Evolutionary conservation across 1,139 yeast species (phyloP).

Genomic region (Scheffersomyces lignicola): DNA sequence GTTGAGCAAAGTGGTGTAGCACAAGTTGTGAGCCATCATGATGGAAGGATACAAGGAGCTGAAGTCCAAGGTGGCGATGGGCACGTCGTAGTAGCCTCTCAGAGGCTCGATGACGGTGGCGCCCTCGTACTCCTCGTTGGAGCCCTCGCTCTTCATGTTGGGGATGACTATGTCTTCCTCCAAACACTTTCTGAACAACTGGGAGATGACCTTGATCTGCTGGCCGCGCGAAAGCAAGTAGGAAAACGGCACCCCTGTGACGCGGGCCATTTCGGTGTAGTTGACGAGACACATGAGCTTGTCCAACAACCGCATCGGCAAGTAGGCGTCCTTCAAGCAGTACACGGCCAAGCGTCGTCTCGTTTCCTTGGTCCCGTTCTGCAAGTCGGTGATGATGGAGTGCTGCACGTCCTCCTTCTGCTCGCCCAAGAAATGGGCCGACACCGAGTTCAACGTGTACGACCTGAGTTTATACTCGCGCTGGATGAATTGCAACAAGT

Average conservation of each 20-base stretch:
- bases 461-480: conserved; percentile 94
- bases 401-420: conserved; percentile 99
- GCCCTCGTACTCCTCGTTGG: conserved; percentile 93
- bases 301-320: conserved; percentile 84
- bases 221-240: conserved; percentile 90
- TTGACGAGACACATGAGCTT: conserved; percentile 95
- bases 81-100: conserved; percentile 94
- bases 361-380: conserved; percentile 88
- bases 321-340: conserved; percentile 93
- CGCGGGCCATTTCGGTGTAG: conserved; percentile 99
- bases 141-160: conserved; percentile 79
- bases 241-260: conserved; percentile 97
- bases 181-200: conserved; percentile 86
- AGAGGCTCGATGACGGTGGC: conserved; percentile 98
- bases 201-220: conserved; percentile 96
- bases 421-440: conserved; percentile 90
- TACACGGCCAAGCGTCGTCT: conserved; percentile 95
- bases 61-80: conserved; percentile 97
- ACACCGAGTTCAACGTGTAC: conserved; percentile 91
- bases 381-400: conserved; percentile 91
- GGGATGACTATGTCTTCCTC: conserved; percentile 87
- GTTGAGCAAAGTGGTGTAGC: conserved; percentile 86
- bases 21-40: conserved; percentile 98
- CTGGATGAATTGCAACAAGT: conserved; percentile 87
- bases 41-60: conserved; percentile 96